phyloP scores from a whole-genome alignment of 2,329 filamentous ascomycete species.

The Microsporum canis region DNA sequence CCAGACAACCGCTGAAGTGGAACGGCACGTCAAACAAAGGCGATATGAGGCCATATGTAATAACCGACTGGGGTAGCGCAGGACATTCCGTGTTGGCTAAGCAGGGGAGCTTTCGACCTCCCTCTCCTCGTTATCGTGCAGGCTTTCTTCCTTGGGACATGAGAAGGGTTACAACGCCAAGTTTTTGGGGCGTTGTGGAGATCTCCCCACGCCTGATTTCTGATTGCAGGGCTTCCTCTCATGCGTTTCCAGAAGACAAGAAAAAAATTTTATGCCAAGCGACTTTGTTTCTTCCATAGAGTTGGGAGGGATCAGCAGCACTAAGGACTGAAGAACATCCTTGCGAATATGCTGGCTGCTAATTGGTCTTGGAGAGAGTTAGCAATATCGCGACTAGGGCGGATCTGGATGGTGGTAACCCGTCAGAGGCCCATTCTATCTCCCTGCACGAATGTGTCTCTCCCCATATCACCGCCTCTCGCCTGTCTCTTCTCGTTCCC shows the following conservation, averaged over 20 bases:
- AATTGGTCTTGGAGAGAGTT: not conserved
- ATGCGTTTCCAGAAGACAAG: conserved; percentile 1
- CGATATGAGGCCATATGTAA: not conserved
- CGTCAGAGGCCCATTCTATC: not conserved
- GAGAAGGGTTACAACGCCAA: conserved; percentile 11
- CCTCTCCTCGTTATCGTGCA: not conserved
- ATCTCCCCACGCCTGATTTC: conserved; percentile 1
- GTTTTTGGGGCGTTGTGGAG: conserved; percentile 1
- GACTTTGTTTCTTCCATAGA: not conserved
- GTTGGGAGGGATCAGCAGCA: conserved; percentile 67
- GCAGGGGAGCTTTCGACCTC: not conserved
- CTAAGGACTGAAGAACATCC: conserved; percentile 97
- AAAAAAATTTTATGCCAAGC: not conserved
- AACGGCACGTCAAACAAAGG: not conserved
- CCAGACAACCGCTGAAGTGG: not conserved
- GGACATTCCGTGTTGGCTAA: not conserved
- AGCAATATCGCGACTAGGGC: conserved; percentile 1
- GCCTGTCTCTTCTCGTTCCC: not conserved
- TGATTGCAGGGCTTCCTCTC: not conserved
- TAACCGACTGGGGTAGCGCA: not conserved
- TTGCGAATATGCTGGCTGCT: conserved; percentile 59
- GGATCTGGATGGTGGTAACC: conserved; percentile 5
- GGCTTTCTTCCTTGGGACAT: not conserved
- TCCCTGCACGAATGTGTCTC: not conserved
- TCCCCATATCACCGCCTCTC: not conserved